phyloP scores from a whole-genome alignment of 352 stramenopile genomes.

The Blastocystis sp. region DNA sequence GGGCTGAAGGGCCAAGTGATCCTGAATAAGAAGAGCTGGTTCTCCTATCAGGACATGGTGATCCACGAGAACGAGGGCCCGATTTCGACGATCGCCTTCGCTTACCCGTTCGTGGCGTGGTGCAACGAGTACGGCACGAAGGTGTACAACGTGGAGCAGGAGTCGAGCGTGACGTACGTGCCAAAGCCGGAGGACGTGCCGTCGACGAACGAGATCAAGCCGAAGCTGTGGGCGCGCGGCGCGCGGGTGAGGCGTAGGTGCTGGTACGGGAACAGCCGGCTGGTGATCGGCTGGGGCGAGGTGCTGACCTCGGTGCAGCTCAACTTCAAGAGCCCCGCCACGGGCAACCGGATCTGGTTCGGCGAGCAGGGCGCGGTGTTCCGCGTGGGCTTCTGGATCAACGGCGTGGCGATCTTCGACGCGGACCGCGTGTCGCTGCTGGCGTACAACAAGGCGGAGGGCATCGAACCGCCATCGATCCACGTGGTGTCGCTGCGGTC shows the following conservation, averaged over 20 bases:
- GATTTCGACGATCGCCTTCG: conserved; percentile 30
- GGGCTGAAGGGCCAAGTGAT: conserved; percentile 54
- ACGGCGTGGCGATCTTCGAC: conserved; percentile 30
- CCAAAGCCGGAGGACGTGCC: conserved; percentile 31
- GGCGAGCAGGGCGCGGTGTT: background rate
- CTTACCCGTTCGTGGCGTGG: conserved; percentile 47
- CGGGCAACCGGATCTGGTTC: conserved; percentile 43
- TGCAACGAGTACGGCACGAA: conserved; percentile 61
- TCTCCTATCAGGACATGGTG: conserved; percentile 60
- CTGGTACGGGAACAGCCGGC: conserved; percentile 34
- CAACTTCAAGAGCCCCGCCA: conserved; percentile 13
- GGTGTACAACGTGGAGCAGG: conserved; percentile 46
- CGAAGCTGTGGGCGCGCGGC: background rate
- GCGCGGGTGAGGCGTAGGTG: background rate
- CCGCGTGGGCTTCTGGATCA: conserved; percentile 32
- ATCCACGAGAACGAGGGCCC: conserved; percentile 61
- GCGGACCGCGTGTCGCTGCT: conserved; percentile 7
- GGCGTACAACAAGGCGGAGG: conserved; percentile 1
- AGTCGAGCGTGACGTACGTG: conserved; percentile 47
- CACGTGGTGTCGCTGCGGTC: conserved; percentile 18
- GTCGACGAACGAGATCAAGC: background rate
- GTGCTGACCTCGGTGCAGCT: conserved; percentile 7
- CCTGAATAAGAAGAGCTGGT: conserved; percentile 67
- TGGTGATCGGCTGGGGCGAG: conserved; percentile 35
- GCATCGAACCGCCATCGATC: background rate